Evolutionary conservation across 495 filamentous ascomycete genomes (phyloP).

Genomic region (Daldinia childiae): DNA sequence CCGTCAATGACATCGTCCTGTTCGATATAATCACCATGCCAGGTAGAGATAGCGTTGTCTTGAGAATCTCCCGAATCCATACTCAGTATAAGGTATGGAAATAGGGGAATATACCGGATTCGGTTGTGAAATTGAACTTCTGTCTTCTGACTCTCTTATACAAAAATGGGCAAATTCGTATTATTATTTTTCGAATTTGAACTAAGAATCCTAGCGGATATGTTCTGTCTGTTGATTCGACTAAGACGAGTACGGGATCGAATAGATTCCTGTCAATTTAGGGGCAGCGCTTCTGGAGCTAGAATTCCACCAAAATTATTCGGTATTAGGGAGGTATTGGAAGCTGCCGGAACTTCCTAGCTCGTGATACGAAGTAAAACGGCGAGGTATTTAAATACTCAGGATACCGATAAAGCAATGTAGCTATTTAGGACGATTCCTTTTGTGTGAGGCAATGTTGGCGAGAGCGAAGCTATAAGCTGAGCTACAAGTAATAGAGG

Average conservation of each 20-base stretch:
- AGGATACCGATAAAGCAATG: neutral
- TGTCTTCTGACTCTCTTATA: constrained; percentile 10
- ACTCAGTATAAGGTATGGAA: neutral
- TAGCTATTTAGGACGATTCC: neutral
- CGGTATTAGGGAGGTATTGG: neutral
- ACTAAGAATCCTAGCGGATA: neutral
- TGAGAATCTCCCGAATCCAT: constrained; percentile 18
- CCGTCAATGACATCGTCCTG: constrained; percentile 22
- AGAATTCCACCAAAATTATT: neutral
- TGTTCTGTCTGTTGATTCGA: constrained; percentile 1
- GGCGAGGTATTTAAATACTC: neutral
- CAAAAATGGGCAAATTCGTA: neutral
- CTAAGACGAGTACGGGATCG: neutral
- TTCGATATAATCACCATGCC: neutral
- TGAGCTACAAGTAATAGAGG: neutral
- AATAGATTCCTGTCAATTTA: neutral
- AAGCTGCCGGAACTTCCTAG: neutral
- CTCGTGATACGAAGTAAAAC: neutral
- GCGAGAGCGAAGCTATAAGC: neutral
- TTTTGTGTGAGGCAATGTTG: neutral
- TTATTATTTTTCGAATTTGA: neutral
- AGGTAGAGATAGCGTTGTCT: neutral
- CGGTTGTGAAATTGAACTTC: neutral
- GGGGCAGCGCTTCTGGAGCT: neutral
- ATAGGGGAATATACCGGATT: neutral